Base-by-base conservation (phyloP, 345 rosid genomes). In the Corymbia maculata region DNA sequence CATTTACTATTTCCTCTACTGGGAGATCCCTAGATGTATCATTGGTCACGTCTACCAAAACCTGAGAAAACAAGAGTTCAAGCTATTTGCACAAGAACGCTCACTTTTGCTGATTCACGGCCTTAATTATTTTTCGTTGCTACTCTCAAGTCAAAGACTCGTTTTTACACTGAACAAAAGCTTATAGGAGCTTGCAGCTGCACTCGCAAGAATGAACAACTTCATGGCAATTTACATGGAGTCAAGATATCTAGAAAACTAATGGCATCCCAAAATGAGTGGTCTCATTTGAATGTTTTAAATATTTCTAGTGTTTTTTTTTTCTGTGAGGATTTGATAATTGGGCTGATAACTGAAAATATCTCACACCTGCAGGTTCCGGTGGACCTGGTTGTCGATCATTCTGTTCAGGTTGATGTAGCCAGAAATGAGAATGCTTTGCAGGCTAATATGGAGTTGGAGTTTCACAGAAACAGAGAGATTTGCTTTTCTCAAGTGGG, bases 401-500 rank as follows among this genome's bases (percentile, higher is more conserved):
- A 96, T 90, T 97, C 99, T 50, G 97, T 97, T 90, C 99, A 95
- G 89, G 99, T 96, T 86, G 98, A 97, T 88, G 94, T 95, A 49
- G 92, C 98, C 59, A 87, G 96, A 88, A 90, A 97, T 51, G 98
- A 95, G 51, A 94, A 95, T 90, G 96, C 98, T 8, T 94, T 94
- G 50, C 92, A 93, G 91, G 92, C 89, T 86, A 97, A 96, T 88
- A 92, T 91, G 96, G 96, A 93, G 90, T 93, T 92, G 79, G 99
- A 97, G 87, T 96, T 95, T 92, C 92, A 92, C 89, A 93, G 94
- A 90, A 95, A 96, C 90, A 94, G 66, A 87, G 89, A 91, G 97
- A 89, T 95, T 93, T 91, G 94, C 93, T 86, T 96, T 96, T 88
- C 94, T 96, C 88, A 95, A 92, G 85, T 95, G 98, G 97, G 96